Evolutionary conservation across 2,329 filamentous ascomycete species (phyloP), one percentile per base, ranked within the genome.

Genomic region (Macrophomina tecta): DNA sequence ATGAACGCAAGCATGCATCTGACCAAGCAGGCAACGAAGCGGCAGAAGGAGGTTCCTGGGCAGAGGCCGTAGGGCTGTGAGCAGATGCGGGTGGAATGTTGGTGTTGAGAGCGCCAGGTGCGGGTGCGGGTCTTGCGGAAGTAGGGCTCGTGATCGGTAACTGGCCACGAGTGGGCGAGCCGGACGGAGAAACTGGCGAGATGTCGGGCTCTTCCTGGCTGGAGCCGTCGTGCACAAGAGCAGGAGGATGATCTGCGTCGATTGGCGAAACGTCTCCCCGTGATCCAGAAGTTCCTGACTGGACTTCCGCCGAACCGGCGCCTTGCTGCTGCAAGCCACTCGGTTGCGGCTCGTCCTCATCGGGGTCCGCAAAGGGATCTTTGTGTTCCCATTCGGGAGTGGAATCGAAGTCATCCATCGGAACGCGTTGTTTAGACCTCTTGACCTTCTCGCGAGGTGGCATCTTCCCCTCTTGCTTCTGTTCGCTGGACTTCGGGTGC

Each of bases 1-100:
- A 99, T 14, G 91, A 90, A 68, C 93, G 89, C 34, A 99, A 86
- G 72, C 89, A 92, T 66, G 89, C 85, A 77, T 98, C 94, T 69
- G 93, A 94, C 95, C 95, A 99, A 0, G 89, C 87, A 32, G 89
- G 85, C 23, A 86, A 85, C 16, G 83, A 82, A 16, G 74, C 73
- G 34, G 85, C 82, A 30, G 86, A 84, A 83, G 85, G 42, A 86
- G 85, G 18, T 85, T 82, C 61, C 81, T 80, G 5, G 83, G 84
- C 65, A 83, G 83, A 73, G 72, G 74, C 67, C 67, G 73, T 70
- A 66, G 74, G 72, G 60, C 73, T 53, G 45, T 62, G 32, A 40
- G 30, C 30, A 16, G 58, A 62, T 16, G 40, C 23, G 68, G 73
- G 69, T 8, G 56, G 0, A 74, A 78, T 23, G 68, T 66, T 14